Base-by-base conservation (phyloP, 768 basidiomycete genomes). In the Mycena haematopus region DNA sequence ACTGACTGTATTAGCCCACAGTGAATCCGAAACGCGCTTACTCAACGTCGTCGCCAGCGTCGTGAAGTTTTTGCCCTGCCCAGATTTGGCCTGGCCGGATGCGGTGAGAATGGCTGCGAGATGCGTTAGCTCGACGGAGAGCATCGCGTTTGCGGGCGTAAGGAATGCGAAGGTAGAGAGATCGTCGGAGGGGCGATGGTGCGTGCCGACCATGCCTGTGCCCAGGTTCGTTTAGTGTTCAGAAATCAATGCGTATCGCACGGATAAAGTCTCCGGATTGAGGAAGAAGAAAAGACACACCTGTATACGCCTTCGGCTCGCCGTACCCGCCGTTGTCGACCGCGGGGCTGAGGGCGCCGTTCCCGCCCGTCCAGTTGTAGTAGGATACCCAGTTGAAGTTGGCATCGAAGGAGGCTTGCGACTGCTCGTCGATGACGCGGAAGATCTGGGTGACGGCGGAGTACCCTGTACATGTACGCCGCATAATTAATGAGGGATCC, bases 81-180 rank as follows among this genome's bases (percentile, higher is more conserved):
- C 74, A 71, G 64, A 89, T 85, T 31, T 63, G 3, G 62, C 31
- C 31, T 67, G 62, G 0, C 58, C 58, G 1, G 62, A 63, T 8
- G 33, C 21, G 3, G 42, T 44, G 45, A 93, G 76, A 25, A 92
- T 78, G 17, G 79, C 74, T 0, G 86, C 88, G 27, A 92, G 71
- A 68, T 91, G 78, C 9, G 68, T 75, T 44, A 92, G 74, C 70
- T 93, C 90, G n/a, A 92, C 89, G 59, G 86, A 89, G 56, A 93
- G 78, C 90, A 93, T 91, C 7, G 91, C 91, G 74, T 93, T 93
- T 7, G 89, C 91, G 3, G 91, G 87, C 0, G 86, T 89, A 60
- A 91, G 78, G 74, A 90, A 93, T 4, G 91, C 90, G 65, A 86
- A 92, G 29, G 81, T 75, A 65, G 85, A 87, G 45, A 91, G 72